Conservation (phyloP, 73 alveolate genomes). For the Paramecium caudatum region DNA sequence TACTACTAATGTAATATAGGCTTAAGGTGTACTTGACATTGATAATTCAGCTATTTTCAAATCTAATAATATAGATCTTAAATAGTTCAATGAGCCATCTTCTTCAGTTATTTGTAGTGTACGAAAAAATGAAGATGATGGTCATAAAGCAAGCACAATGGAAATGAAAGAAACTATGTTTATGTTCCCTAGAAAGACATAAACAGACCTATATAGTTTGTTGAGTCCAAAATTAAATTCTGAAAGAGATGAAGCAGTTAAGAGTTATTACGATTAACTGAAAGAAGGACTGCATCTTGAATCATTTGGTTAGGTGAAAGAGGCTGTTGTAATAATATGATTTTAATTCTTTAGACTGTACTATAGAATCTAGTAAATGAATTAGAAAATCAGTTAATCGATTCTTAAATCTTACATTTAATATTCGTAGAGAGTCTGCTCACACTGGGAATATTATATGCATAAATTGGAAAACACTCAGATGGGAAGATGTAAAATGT, state of each 20-base stretch:
- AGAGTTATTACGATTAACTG: background rate
- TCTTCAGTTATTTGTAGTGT: slow-evolving; percentile 31
- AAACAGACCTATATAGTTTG: slow-evolving; percentile 32
- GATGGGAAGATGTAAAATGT: slow-evolving; percentile 28
- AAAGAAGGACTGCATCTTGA: slow-evolving; percentile 2
- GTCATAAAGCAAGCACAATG: slow-evolving; percentile 17
- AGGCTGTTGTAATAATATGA: background rate
- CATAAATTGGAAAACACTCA: slow-evolving; percentile 6
- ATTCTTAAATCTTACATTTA: slow-evolving; percentile 45
- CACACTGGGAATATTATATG: slow-evolving; percentile 34
- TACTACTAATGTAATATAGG: background rate
- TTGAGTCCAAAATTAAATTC: slow-evolving; percentile 22
- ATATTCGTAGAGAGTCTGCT: slow-evolving; percentile 5
- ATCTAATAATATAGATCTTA: background rate
- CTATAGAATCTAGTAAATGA: background rate
- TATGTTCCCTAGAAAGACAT: slow-evolving; percentile 7
- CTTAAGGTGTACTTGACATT: slow-evolving; percentile 7
- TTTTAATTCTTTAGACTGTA: background rate
- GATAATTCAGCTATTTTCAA: slow-evolving; percentile 1
- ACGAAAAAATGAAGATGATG: slow-evolving; percentile 8
- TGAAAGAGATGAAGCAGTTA: background rate
- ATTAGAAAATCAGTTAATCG: slow-evolving; percentile 5
- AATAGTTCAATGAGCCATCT: slow-evolving; percentile 26
- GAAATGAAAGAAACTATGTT: slow-evolving; percentile 19
- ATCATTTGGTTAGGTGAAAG: background rate